These are phyloP conservation scores for Candida insectalens DNA, from an alignment of 805 yeast species.

Conservation along the genomic window DNA sequence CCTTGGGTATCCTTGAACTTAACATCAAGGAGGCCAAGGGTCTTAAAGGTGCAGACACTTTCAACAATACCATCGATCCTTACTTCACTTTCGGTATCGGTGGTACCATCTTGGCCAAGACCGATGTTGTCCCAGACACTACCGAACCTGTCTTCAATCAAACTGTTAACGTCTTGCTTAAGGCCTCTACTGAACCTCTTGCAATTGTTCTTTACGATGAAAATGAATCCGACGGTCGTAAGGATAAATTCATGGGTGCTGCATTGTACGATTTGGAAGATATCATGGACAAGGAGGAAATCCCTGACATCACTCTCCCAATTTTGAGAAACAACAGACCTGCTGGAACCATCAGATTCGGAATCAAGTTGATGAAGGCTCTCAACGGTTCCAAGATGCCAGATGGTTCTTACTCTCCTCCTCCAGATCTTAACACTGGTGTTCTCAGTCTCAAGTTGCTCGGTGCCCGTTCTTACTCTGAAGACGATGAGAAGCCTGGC, in stretches of 20 bases:
- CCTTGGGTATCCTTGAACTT: constrained; percentile 79
- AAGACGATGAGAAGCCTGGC: constrained; percentile 33
- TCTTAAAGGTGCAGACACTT: constrained; percentile 57
- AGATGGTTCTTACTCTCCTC: constrained; percentile 77
- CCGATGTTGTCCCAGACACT: constrained; percentile 61
- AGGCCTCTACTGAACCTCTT: constrained; percentile 75
- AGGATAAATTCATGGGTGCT: constrained; percentile 75
- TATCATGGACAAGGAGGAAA: constrained; percentile 43
- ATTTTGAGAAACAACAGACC: constrained; percentile 76
- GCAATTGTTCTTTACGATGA: constrained; percentile 63
- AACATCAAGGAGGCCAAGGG: constrained; percentile 57
- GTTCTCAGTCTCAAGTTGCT: constrained; percentile 59
- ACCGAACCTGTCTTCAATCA: constrained; percentile 78
- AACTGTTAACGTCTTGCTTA: constrained; percentile 57
- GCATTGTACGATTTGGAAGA: constrained; percentile 65
- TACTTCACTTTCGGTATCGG: constrained; percentile 65
- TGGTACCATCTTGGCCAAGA: constrained; percentile 50
- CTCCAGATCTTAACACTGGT: constrained; percentile 94
- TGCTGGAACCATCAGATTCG: constrained; percentile 66
- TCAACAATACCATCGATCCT: constrained; percentile 84
- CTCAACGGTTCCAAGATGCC: constrained; percentile 49
- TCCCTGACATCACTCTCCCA: constrained; percentile 39
- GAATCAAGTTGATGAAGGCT: constrained; percentile 69
- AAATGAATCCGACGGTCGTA: constrained; percentile 49
- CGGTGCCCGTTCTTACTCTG: constrained; percentile 48